A percentile compares a stretch with the other conserved stretches of the same genome.
phyloP scores from a whole-genome alignment of 75 land plant genomes.

The Larix kaempferi region DNA sequence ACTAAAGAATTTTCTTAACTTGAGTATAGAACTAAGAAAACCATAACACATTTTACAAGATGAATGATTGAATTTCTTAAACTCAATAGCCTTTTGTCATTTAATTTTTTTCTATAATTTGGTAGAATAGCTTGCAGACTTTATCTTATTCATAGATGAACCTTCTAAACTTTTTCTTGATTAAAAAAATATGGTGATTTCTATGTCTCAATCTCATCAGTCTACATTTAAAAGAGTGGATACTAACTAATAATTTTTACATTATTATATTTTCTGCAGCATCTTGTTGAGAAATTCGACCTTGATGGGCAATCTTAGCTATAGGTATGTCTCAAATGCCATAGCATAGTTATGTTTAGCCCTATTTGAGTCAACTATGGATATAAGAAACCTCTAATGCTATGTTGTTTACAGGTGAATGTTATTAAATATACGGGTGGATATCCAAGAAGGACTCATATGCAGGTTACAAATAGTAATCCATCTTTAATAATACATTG shows the following conservation, averaged over 20 bases:
- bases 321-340: slow-evolving; percentile 43
- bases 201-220: neutral
- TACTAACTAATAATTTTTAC: neutral
- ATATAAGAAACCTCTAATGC: neutral
- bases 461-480: slow-evolving; percentile 56
- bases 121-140: neutral
- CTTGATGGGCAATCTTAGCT: slow-evolving; percentile 69
- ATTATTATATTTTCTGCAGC: slow-evolving; percentile 18
- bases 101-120: neutral
- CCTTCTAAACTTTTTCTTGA: neutral
- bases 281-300: slow-evolving; percentile 56
- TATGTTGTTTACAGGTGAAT: slow-evolving; percentile 48
- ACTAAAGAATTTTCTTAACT: neutral
- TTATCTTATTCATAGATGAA: neutral
- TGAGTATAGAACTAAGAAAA: neutral
- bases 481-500: slow-evolving; percentile 77
- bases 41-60: neutral
- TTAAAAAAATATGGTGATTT: neutral
- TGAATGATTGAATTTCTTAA: neutral
- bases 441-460: slow-evolving; percentile 33
- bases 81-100: neutral
- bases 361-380: neutral
- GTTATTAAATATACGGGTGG: slow-evolving; percentile 33
- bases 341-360: neutral
- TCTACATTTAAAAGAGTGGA: neutral